These are phyloP conservation scores for Candida montana DNA, from an alignment of 805 yeast species.

Conservation along the genomic window DNA sequence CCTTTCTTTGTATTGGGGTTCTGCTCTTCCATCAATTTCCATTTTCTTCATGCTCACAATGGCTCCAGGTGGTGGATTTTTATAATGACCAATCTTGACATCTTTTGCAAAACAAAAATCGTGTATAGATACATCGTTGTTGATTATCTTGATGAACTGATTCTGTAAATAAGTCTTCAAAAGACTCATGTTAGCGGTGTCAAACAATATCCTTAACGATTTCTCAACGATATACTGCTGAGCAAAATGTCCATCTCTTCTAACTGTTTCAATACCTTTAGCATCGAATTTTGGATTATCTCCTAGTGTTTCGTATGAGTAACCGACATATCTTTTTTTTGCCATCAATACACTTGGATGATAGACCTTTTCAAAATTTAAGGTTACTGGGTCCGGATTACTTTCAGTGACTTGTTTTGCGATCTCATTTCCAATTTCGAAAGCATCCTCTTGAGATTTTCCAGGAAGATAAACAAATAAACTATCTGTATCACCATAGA, in stretches of 20 bases:
- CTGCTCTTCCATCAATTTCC: constrained; percentile 61
- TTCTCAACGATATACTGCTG: constrained; percentile 79
- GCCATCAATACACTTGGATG: constrained; percentile 78
- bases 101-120: constrained; percentile 93
- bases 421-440: constrained; percentile 64
- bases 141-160: constrained; percentile 62
- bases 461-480: constrained; percentile 90
- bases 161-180: constrained; percentile 60
- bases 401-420: constrained; percentile 55
- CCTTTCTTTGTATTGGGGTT: constrained; percentile 84
- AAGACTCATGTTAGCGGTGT: constrained; percentile 60
- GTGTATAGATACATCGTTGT: constrained; percentile 59
- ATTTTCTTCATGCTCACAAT: constrained; percentile 61
- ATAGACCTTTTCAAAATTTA: constrained; percentile 91
- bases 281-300: constrained; percentile 75
- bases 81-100: constrained; percentile 79
- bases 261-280: constrained; percentile 90
- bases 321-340: constrained; percentile 90
- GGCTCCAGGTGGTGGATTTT: constrained; percentile 91
- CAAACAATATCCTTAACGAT: constrained; percentile 62
- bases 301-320: constrained; percentile 55
- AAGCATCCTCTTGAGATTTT: constrained; percentile 69
- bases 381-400: constrained; percentile 75
- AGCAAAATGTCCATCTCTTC: constrained; percentile 94
- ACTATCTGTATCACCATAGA: constrained; percentile 96